Evolutionary conservation across 1,139 yeast genomes (phyloP).

Genomic region (Nakaseomyces glabratus): DNA sequence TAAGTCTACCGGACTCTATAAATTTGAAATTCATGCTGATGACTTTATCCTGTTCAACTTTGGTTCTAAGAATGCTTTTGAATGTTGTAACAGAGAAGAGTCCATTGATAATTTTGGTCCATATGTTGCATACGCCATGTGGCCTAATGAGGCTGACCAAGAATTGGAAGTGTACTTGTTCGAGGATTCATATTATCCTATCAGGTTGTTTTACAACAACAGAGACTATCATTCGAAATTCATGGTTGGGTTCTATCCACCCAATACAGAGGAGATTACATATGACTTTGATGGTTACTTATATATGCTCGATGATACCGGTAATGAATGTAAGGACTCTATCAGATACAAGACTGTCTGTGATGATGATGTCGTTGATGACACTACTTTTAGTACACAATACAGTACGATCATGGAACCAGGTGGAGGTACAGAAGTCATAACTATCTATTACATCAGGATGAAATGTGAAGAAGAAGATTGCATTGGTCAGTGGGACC

Average conservation of each 20-base stretch:
- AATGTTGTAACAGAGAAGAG: neutral
- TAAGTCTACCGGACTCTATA: neutral
- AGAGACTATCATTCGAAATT: slow-evolving; percentile 1
- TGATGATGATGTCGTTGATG: neutral
- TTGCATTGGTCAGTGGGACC: neutral
- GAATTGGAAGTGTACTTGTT: neutral
- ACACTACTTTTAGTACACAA: neutral
- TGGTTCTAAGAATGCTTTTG: neutral
- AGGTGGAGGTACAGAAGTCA: neutral
- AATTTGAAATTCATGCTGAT: neutral
- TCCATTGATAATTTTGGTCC: neutral
- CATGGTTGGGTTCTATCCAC: neutral
- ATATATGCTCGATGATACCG: neutral
- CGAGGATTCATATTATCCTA: neutral
- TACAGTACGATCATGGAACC: neutral
- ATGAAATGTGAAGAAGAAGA: neutral
- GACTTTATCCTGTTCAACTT: neutral
- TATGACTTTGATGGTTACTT: neutral
- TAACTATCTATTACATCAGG: neutral
- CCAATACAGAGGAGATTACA: neutral
- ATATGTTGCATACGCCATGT: neutral
- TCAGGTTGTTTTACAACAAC: slow-evolving; percentile 1
- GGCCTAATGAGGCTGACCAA: neutral
- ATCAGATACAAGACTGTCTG: neutral
- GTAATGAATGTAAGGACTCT: neutral